Percentiles rank a stretch among this genome's conserved stretches.
phyloP scores from a whole-genome alignment of 768 basidiomycete species.

The Russula earlei region DNA sequence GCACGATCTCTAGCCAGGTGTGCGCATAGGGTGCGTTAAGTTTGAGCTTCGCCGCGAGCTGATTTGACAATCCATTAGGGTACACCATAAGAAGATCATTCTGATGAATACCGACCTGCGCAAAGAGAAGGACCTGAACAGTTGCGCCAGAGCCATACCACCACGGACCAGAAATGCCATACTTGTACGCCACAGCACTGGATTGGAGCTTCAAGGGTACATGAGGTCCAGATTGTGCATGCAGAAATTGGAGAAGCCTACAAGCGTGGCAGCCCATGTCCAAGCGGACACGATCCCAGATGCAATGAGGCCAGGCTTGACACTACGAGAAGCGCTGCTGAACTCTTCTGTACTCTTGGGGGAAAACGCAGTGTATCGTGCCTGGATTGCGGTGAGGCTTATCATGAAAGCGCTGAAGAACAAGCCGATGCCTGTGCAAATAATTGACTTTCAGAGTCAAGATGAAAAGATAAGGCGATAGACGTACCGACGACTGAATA shows the following conservation, averaged over 20 bases:
- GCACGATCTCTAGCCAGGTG: conserved; percentile 85
- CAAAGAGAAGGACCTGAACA: conserved; percentile 85
- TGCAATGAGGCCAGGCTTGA: conserved; percentile 89
- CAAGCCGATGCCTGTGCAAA: conserved; percentile 61
- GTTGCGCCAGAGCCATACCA: conserved; percentile 90
- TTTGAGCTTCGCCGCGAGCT: conserved; percentile 88
- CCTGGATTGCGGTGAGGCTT: conserved; percentile 66
- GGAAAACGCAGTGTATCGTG: conserved; percentile 75
- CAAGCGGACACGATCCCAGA: conserved; percentile 89
- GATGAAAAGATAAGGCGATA: not conserved
- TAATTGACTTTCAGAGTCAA: not conserved
- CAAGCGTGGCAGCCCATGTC: conserved; percentile 82
- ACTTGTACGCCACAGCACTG: conserved; percentile 78
- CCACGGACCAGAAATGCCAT: conserved; percentile 80
- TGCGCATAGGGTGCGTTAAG: conserved; percentile 82
- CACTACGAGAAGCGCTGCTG: conserved; percentile 67
- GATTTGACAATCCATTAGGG: conserved; percentile 3
- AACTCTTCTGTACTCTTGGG: conserved; percentile 78
- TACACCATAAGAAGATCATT: not conserved
- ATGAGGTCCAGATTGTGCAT: not conserved
- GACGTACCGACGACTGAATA: conserved; percentile 42
- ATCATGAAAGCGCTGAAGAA: conserved; percentile 84
- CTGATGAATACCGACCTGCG: conserved; percentile 38
- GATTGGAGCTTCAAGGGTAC: conserved; percentile 51
- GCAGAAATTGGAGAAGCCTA: conserved; percentile 21